Evolutionary conservation across 805 yeast genomes (phyloP), one percentile per base, ranked within the genome.

Genomic region (Candida fluviatilis): DNA sequence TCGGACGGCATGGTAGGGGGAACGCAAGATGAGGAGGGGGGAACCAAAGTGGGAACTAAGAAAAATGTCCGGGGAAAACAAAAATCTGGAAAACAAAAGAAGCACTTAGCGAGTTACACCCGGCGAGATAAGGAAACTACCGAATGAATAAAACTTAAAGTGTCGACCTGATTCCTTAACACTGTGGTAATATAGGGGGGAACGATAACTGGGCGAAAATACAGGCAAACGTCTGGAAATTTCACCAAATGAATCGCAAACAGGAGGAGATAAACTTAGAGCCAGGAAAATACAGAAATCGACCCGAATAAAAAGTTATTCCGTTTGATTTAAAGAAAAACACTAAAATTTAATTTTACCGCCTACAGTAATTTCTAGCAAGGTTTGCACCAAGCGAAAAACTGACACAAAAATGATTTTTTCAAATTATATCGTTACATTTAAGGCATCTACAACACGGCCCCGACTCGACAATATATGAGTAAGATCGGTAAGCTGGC

Each of bases 1-100:
- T 66, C 73, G 1, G 65, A 54, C 30, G 61, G 61, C 67, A 60
- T 62, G 4, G 12, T 18, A 6, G 16, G 16, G n/a, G n/a, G n/a
- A n/a, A n/a, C n/a, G n/a, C n/a, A n/a, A n/a, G n/a, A n/a, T n/a
- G 26, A 24, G 12, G 11, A 10, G 26, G 12, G 26, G 12, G 11
- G 10, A 12, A 12, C 11, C 11, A 15, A 27, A 11, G 32, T 15
- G 10, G n/a, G 17, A 30, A n/a, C 19, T 30, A 30, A 19, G 32
- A 5, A 12, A n/a, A 15, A 19, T 15, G 12, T 18, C 17, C 8
- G 17, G 32, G 12, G 17, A 30, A n/a, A n/a, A n/a, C n/a, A n/a
- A n/a, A n/a, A n/a, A n/a, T n/a, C n/a, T n/a, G n/a, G n/a, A n/a
- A n/a, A n/a, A n/a, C 24, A 21, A 21, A 21, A 10, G 10, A 21